These are phyloP conservation scores for Lepraria neglecta DNA, from an alignment of 495 filamentous ascomycete species.

Conservation along the genomic window DNA sequence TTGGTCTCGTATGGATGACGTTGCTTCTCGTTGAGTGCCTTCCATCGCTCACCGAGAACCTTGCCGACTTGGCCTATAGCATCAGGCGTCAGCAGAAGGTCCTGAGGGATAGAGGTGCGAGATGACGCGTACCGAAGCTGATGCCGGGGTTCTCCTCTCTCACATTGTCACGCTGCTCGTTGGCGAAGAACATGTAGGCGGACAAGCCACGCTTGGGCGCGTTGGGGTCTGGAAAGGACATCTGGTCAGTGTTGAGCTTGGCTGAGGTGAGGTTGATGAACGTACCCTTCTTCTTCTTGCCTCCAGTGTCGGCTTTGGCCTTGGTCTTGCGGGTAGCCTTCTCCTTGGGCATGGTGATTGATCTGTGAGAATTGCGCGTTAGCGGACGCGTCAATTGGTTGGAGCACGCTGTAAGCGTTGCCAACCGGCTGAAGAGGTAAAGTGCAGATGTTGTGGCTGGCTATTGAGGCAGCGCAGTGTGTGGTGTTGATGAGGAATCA, in stretches of 20 bases:
- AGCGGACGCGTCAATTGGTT: conserved; percentile 20
- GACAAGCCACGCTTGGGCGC: conserved; percentile 98
- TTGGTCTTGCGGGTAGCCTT: conserved; percentile 56
- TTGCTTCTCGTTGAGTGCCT: conserved; percentile 83
- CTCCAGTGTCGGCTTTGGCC: conserved; percentile 37
- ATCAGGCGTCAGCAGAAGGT: conserved; percentile 20
- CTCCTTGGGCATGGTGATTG: conserved; percentile 67
- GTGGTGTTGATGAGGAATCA: conserved; percentile 24
- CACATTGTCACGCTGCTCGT: conserved; percentile 96
- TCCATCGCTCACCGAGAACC: conserved; percentile 95
- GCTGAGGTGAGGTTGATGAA: conserved; percentile 14
- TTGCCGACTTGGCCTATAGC: conserved; percentile 87
- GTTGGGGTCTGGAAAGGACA: conserved; percentile 68
- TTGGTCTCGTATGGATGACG: conserved; percentile 91
- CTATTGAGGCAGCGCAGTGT: conserved; percentile 22
- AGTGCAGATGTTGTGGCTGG: conserved; percentile 11
- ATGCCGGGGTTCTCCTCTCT: conserved; percentile 98
- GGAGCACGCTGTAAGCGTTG: background rate
- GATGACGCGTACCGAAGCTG: conserved; percentile 67
- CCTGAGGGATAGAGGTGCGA: background rate
- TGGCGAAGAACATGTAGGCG: conserved; percentile 99
- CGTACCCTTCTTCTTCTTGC: conserved; percentile 70
- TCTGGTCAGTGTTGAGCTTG: conserved; percentile 15
- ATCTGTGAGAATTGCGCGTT: conserved; percentile 20
- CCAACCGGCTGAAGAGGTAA: conserved; percentile 14